Base-by-base conservation (phyloP, 352 stramenopile genomes). In the Pythium apleroticum region DNA sequence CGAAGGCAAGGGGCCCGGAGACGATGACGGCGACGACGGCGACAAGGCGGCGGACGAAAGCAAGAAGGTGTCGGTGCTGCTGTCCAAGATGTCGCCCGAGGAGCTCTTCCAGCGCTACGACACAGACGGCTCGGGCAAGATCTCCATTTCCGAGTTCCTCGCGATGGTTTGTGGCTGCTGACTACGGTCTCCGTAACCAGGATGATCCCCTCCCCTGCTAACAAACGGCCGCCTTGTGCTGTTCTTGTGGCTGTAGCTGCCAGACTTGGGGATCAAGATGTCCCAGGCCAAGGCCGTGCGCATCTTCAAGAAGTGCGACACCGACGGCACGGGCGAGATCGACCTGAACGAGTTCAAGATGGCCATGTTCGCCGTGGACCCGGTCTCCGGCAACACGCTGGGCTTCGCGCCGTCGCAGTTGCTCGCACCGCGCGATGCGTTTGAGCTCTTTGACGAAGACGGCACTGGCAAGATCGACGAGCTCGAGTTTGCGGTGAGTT, bases 321-420 rank as follows among this genome's bases (percentile, higher is more conserved):
- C 78, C 9, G 92, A 98, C 52, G 78, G 86, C 25, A 88, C 78
- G 39, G 92, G 91, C 0, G 90, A 96, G 70, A 98, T 98, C 62
- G 90, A 97, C 63, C 60, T 98, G 59, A 88, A 96, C 1, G 92
- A 98, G 72, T 98, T 98, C 73, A 93, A 96, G 57, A 93, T 93
- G 73, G 92, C 94, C 8, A 84, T 98, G 69, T 98, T 97, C 66
- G 81, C 88, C 0, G 84, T 95, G 33, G 92, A 98, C 46, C 90
- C 91, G 1, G 84, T 96, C 53, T 91, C 77, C 3, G 83, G 82
- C 14, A 93, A 92, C 59, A 73, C 84, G 20, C 63, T 91, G 11
- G 80, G 84, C 2, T 98, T 98, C 65, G 71, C 78, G 10, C 92
- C 93, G 7, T 96, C 83, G 10, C 82, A 76, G 0, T 69, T 97